Evolutionary conservation across 2,329 filamentous ascomycete genomes (phyloP).

Genomic region (Trichoderma lentiforme): DNA sequence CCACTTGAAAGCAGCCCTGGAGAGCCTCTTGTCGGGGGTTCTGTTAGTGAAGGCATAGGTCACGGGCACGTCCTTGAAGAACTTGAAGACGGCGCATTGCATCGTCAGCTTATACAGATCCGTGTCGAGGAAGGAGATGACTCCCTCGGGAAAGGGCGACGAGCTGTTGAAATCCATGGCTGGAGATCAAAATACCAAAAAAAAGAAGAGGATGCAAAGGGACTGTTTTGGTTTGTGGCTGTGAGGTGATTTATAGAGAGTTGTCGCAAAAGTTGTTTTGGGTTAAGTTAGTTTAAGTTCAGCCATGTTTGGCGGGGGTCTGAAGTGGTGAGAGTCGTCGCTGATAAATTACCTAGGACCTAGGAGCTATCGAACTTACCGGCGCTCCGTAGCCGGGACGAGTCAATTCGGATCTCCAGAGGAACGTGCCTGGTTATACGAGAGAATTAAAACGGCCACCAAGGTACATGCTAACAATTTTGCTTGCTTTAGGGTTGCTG

Average conservation of each 20-base stretch:
- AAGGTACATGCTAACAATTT: background rate
- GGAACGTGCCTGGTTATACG: background rate
- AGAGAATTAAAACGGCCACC: background rate
- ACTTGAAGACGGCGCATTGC: constrained; percentile 94
- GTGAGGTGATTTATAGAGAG: background rate
- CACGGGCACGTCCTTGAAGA: constrained; percentile 78
- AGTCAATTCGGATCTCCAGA: background rate
- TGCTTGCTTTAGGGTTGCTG: background rate
- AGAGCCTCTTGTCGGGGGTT: constrained; percentile 90
- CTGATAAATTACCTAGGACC: constrained; percentile 2
- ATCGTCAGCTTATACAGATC: constrained; percentile 96
- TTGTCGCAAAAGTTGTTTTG: constrained; percentile 7
- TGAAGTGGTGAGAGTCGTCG: background rate
- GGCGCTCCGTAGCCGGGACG: background rate
- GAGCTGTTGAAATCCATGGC: constrained; percentile 65
- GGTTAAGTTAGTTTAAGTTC: constrained; percentile 6
- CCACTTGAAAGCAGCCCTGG: constrained; percentile 79
- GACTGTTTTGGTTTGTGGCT: background rate
- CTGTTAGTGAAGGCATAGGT: constrained; percentile 95
- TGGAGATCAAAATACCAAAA: background rate
- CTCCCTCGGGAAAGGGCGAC: constrained; percentile 67
- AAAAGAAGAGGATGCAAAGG: background rate
- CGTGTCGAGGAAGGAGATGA: constrained; percentile 80
- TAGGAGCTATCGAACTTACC: background rate
- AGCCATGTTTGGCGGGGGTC: background rate